These are phyloP conservation scores for Albatrellus sp. DNA, from an alignment of 1,284 basidiomycete genomes.

Conservation along the genomic window DNA sequence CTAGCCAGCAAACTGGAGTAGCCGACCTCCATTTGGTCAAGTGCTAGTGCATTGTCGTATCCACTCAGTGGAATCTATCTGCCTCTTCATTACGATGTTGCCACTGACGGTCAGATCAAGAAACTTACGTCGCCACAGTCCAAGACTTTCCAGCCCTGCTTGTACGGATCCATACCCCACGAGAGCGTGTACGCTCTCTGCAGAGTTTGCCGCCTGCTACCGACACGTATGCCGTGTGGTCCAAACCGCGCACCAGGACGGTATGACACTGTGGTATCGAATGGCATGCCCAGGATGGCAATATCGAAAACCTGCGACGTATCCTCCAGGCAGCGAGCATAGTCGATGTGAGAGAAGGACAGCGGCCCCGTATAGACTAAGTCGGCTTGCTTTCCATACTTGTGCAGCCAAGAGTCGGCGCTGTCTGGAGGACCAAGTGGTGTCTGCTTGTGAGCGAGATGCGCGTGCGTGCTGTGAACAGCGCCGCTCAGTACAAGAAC, in stretches of 20 bases:
- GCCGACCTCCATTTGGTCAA: conserved; percentile 71
- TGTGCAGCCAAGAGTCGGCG: conserved; percentile 40
- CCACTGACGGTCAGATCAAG: conserved; percentile 1
- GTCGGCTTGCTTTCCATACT: conserved; percentile 63
- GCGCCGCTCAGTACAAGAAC: not conserved
- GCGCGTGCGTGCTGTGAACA: not conserved
- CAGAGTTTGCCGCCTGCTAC: conserved; percentile 53
- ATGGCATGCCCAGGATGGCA: conserved; percentile 70
- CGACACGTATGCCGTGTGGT: conserved; percentile 69
- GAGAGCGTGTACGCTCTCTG: conserved; percentile 48
- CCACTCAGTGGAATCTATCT: conserved; percentile 52
- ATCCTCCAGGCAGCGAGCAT: conserved; percentile 58
- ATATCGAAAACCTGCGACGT: conserved; percentile 47
- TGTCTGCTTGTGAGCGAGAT: not conserved
- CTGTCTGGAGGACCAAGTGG: not conserved
- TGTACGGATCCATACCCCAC: conserved; percentile 60
- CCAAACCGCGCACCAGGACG: conserved; percentile 73
- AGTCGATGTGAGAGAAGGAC: conserved; percentile 62
- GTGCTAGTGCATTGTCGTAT: conserved; percentile 63
- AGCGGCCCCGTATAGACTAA: conserved; percentile 61
- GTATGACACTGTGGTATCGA: conserved; percentile 65
- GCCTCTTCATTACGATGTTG: not conserved
- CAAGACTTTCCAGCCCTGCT: conserved; percentile 42
- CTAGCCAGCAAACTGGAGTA: conserved; percentile 58
- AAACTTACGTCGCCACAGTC: conserved; percentile 67